Conservation (phyloP, 1,139 yeast genomes). For the Starmera stellimalicola region DNA sequence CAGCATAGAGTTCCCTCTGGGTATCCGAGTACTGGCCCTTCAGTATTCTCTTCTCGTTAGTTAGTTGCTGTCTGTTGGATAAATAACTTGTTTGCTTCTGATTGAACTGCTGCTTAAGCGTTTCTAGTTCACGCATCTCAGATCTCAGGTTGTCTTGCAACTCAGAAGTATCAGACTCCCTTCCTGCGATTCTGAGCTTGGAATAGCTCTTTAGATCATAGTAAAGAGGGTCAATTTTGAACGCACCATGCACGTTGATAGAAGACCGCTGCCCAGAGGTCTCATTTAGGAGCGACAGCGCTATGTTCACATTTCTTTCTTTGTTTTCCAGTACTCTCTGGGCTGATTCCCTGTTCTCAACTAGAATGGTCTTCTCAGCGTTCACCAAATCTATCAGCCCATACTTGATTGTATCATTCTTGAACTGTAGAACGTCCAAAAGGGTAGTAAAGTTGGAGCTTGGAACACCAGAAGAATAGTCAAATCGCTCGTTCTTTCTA, state of each 20-base stretch:
- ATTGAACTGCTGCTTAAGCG: neutral
- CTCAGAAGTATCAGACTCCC: slow-evolving; percentile 13
- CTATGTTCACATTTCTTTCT: slow-evolving; percentile 35
- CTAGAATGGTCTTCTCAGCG: slow-evolving; percentile 52
- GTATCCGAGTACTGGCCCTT: slow-evolving; percentile 1
- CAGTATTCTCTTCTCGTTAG: slow-evolving; percentile 1
- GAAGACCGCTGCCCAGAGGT: slow-evolving; percentile 37
- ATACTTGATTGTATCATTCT: slow-evolving; percentile 44
- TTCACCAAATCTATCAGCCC: slow-evolving; percentile 55
- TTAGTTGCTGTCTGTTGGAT: neutral
- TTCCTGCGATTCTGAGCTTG: slow-evolving; percentile 19
- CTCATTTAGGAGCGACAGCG: slow-evolving; percentile 34
- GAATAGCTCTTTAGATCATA: slow-evolving; percentile 21
- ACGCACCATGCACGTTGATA: slow-evolving; percentile 29
- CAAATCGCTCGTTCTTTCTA: slow-evolving; percentile 48
- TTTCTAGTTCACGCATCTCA: neutral
- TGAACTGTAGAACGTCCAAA: slow-evolving; percentile 50
- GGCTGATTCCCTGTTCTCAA: slow-evolving; percentile 43
- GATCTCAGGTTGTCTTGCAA: slow-evolving; percentile 10
- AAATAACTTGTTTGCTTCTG: neutral
- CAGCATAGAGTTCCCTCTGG: slow-evolving; percentile 6
- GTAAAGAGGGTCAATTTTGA: slow-evolving; percentile 52
- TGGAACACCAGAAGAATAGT: slow-evolving; percentile 34
- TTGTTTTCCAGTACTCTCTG: slow-evolving; percentile 30
- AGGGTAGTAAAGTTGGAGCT: slow-evolving; percentile 34